Evolutionary conservation across 208 protist species (phyloP), one percentile per base, ranked within the genome.

Genomic region (Endotrypanum monterogeii): DNA sequence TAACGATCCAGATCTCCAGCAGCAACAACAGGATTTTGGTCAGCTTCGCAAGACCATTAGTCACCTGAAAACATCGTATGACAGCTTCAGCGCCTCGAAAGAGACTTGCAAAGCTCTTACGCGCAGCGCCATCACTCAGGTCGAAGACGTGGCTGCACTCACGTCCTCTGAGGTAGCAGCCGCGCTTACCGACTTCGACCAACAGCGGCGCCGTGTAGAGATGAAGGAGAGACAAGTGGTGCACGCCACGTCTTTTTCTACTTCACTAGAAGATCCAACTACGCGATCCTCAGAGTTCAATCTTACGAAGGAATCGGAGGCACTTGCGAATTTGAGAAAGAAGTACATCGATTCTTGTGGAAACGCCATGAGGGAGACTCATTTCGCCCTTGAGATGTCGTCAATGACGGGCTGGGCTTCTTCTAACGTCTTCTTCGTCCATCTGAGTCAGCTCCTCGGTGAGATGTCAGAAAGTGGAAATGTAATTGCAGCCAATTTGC

Each of bases 321-420:
- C 48, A 0, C 56, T 92, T 6, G 70, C 90, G 46, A 25, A 44
- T 1, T 50, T 75, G 20, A 76, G 83, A 3, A 52, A 70, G 62
- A 46, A 73, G 23, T 91, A 94, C 69, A 76, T 90, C 2, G 67
- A 77, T 14, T 71, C 80, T 28, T 60, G 91, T 25, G 76, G 67
- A 37, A 37, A 60, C 32, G 79, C 83, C 23, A 94, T 91, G 85
- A 56, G 67, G 4, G 65, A 68, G 16, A 89, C 83, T 16, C 79
- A 71, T 20, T 94, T 89, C 69, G 85, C 83, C 1, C 71, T 94
- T 41, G 89, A 94, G 73, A 87, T 91, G 55, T 86, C 87, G 7
- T 90, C 85, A 3, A 90, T 94, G 89, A 80, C 83, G 2, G 84
- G 85, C 28, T 94, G 89, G 89, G 70, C 87, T 1, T 80, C 89